phyloP scores from a whole-genome alignment of 2,329 filamentous ascomycete species.

The Teratosphaeria zuluensis region DNA sequence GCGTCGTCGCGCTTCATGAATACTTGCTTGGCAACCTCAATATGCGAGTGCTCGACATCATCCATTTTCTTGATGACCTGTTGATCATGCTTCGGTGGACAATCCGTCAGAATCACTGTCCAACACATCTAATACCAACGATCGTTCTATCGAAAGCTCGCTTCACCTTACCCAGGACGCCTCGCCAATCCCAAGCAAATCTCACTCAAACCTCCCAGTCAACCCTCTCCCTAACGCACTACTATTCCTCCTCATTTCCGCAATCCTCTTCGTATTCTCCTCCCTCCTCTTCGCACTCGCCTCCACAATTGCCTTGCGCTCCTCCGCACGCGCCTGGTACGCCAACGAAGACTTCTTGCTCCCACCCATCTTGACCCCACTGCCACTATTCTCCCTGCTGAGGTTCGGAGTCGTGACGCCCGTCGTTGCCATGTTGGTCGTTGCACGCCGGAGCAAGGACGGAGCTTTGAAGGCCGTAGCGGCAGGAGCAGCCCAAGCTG shows the following conservation, averaged over 20 bases:
- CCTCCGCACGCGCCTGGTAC: slow-evolving; percentile 49
- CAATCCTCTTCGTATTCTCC: slow-evolving; percentile 38
- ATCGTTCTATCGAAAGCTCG: not conserved
- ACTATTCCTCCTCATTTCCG: slow-evolving; percentile 29
- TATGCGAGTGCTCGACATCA: too few relatives aligned
- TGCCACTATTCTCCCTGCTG: slow-evolving; percentile 20
- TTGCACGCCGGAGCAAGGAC: slow-evolving; percentile 61
- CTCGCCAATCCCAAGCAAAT: not conserved
- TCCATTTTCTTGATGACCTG: too few relatives aligned
- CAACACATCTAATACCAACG: not conserved
- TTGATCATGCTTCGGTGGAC: too few relatives aligned
- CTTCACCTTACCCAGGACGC: not conserved
- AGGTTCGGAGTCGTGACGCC: slow-evolving; percentile 28
- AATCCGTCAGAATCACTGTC: too few relatives aligned
- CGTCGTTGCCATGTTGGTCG: slow-evolving; percentile 28
- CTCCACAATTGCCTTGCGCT: slow-evolving; percentile 43
- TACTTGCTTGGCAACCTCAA: too few relatives aligned
- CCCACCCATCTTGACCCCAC: slow-evolving; percentile 36
- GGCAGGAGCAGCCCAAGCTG: slow-evolving; percentile 29
- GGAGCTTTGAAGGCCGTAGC: slow-evolving; percentile 54
- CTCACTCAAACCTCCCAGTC: not conserved
- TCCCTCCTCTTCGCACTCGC: slow-evolving; percentile 42
- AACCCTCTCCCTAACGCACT: slow-evolving; percentile 25
- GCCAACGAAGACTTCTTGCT: slow-evolving; percentile 53
- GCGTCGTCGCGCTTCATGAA: too few relatives aligned